Evolutionary conservation across 2,329 filamentous ascomycete species (phyloP).

Genomic region (Polychaeton citri): DNA sequence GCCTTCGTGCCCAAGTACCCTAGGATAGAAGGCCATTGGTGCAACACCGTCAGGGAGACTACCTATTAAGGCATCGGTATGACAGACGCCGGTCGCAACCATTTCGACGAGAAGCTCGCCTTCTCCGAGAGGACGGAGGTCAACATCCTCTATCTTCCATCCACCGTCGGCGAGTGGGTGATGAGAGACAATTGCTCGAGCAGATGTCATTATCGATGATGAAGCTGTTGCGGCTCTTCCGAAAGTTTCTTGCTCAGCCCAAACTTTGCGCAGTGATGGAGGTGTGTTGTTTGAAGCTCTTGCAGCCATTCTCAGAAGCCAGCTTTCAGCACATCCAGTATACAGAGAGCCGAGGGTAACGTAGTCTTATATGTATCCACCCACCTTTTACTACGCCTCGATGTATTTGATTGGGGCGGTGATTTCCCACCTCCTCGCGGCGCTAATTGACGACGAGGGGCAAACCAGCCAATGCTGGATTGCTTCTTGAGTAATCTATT

Average conservation of each 20-base stretch:
- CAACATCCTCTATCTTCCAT: slow-evolving; percentile 28
- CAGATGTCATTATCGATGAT: slow-evolving; percentile 8
- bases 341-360: too few species aligned
- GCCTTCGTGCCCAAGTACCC: slow-evolving; percentile 40
- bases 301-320: slow-evolving; percentile 6
- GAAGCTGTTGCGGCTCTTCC: slow-evolving; percentile 3
- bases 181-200: slow-evolving; percentile 26
- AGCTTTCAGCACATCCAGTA: too few species aligned
- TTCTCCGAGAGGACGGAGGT: slow-evolving; percentile 22
- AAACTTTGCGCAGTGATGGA: slow-evolving; percentile 12
- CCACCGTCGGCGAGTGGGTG: slow-evolving; percentile 22
- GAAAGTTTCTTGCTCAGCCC: slow-evolving; percentile 11
- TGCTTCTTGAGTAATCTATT: too few species aligned
- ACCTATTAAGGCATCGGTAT: slow-evolving; percentile 39
- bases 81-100: slow-evolving; percentile 41
- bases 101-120: slow-evolving; percentile 42
- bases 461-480: too few species aligned
- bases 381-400: too few species aligned
- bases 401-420: too few species aligned
- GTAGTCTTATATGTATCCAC: too few species aligned
- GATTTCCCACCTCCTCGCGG: too few species aligned
- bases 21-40: slow-evolving; percentile 30
- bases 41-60: slow-evolving; percentile 21
- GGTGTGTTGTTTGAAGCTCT: slow-evolving; percentile 16
- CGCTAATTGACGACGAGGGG: too few species aligned